Evolutionary conservation across 257 asterid species (phyloP), one percentile per base, ranked within the genome.

Genomic region (Datura wrightii): DNA sequence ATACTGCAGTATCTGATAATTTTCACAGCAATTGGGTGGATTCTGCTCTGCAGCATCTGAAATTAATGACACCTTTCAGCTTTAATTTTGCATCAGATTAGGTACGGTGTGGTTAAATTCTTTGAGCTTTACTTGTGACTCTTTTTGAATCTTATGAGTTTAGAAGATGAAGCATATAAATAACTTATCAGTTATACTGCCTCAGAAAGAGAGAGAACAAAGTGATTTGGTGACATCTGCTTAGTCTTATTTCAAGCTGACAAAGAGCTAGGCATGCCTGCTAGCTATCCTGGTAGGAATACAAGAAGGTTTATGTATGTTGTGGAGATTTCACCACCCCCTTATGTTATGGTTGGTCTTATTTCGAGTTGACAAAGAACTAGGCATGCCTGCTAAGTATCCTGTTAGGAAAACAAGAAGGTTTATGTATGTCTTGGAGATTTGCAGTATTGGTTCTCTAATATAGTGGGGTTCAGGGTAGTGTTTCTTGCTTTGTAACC

Each of bases 51-150:
- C 78, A 69, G 52, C 78, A 39, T 69, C 31, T 15, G 52, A 69
- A 63, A 78, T 31, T 34, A 34, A 52, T 15, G 8, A 31, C 8
- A 14, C 46, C 48, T 78, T 31, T 31, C 46, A 78, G 63, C 63
- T 78, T 78, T 52, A 7, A 7, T 24, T 52, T 34, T 76, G 46
- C 62, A 76, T 76, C 82, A 31, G 46, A 31, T 76, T 76, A 50
- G 62, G 82, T 76, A 76, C 6, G 63, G 31, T 31, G 62, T 76
- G 24, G 62, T 14, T 76, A 31, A 14, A 14, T 76, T 76, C 82
- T 48, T 24, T 48, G 80, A n/a, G 58, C 59, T 72, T 46, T 76
- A 8, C 62, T 48, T 50, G 31, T 76, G 24, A 19, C 48, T 24
- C 19, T 74, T 46, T 74, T 74, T 0, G 3, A 74, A 74, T 48